phyloP scores from a whole-genome alignment of 2,329 filamentous ascomycete species.

The Pseudogymnoascus sp. region DNA sequence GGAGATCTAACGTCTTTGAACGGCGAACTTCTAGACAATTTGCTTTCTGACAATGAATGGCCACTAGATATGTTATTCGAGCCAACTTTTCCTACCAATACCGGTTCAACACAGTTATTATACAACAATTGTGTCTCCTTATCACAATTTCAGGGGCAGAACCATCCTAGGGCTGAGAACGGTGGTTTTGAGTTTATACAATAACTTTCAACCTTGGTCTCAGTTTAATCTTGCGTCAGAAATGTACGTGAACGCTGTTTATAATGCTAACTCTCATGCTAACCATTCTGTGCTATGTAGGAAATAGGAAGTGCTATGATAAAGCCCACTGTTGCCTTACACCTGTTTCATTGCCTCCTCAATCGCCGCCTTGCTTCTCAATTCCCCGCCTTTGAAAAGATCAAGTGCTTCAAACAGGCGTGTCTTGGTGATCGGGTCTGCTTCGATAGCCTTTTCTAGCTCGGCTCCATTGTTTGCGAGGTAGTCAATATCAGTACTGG shows the following conservation, averaged over 20 bases:
- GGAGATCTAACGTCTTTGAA: neutral
- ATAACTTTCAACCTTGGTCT: neutral
- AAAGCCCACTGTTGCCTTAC: constrained; percentile 1
- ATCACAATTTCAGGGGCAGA: neutral
- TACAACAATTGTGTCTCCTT: neutral
- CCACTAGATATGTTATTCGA: neutral
- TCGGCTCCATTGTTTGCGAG: constrained; percentile 37
- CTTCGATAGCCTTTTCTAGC: constrained; percentile 36
- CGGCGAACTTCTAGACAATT: neutral
- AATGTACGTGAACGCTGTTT: neutral
- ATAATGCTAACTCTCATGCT: neutral
- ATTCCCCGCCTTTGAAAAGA: constrained; percentile 34
- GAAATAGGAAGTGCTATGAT: neutral
- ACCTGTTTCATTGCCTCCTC: constrained; percentile 28
- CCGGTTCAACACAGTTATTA: neutral
- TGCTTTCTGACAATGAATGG: neutral
- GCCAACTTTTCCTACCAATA: neutral
- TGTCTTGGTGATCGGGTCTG: constrained; percentile 32
- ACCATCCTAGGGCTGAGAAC: neutral
- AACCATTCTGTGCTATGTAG: neutral
- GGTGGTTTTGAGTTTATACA: neutral
- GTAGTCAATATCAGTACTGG: constrained; percentile 37
- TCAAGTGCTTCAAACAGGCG: constrained; percentile 34
- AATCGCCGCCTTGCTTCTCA: constrained; percentile 32
- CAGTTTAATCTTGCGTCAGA: neutral